Percentiles rank a stretch among this genome's conserved stretches.
These are phyloP conservation scores for Xylariaceae sp. DNA, from an alignment of 2,329 filamentous ascomycete species.

Conservation along the genomic window DNA sequence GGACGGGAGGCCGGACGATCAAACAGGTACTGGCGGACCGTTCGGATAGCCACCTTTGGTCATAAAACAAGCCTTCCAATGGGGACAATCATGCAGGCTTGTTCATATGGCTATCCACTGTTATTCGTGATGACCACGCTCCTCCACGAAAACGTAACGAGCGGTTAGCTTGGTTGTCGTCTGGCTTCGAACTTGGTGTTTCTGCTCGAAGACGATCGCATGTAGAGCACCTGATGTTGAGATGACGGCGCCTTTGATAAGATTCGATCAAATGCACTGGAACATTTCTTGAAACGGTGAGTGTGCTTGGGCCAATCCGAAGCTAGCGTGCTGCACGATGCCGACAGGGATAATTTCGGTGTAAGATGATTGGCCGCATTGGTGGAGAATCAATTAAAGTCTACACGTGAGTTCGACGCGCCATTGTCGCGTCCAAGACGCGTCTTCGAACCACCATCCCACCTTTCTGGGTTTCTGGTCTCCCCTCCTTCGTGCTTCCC, in stretches of 20 bases:
- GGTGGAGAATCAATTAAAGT: slow-evolving; percentile 31
- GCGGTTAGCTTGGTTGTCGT: no score
- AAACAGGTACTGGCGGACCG: slow-evolving; percentile 23
- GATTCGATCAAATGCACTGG: neutral
- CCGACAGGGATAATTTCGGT: neutral
- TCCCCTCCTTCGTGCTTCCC: no score
- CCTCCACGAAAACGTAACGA: no score
- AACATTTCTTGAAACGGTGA: slow-evolving; percentile 13
- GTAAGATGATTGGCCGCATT: slow-evolving; percentile 31
- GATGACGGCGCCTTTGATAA: no score
- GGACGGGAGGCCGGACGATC: slow-evolving; percentile 21
- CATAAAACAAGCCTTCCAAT: neutral
- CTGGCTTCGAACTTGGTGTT: no score
- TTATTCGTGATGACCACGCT: no score
- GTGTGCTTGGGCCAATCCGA: slow-evolving; percentile 3
- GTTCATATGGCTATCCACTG: no score
- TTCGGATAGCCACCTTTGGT: neutral
- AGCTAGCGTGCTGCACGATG: neutral
- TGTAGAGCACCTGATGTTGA: no score
- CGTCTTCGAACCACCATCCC: slow-evolving; percentile 1
- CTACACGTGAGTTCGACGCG: slow-evolving; percentile 28
- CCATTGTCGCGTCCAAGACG: slow-evolving; percentile 29
- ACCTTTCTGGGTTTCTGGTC: no score
- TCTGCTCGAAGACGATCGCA: no score
- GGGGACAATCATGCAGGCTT: no score